Base-by-base conservation (phyloP, 495 filamentous ascomycete genomes). In the Aspergillus steynii region DNA sequence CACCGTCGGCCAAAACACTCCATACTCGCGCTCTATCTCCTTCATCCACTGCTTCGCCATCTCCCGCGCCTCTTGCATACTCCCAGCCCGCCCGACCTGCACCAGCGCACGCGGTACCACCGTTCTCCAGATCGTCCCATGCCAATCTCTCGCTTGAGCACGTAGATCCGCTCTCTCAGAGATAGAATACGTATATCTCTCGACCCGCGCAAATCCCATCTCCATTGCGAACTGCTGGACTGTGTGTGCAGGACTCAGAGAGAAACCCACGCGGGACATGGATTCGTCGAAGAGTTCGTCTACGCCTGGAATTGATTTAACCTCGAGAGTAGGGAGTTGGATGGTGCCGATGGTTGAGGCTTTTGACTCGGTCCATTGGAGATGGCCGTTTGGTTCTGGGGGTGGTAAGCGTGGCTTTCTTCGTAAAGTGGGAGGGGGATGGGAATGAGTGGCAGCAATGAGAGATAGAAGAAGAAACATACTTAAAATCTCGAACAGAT, bases 281-380 rank as follows among this genome's bases (percentile, higher is more conserved):
- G 0, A 20, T 20, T 20, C 20, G 20, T 20, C 20, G 20, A 20
- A 20, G 20, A 20, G 20, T 20, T 20, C 20, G 20, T 20, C 20
- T 20, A 20, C 20, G 20, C 20, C 20, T 20, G 20, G 20, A 20
- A 14, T n/a, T 63, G 65, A 31, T 66, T 56, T 14, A 55, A 32
- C 1, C 28, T 55, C 12, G 67, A 48, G 7, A 56, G 57, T 3
- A 65, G 59, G 10, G 32, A 42, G 34, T 66, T 53, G 12, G 66
- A 58, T 2, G 42, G 65, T 72, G 55, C 55, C 60, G 58, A 70
- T 64, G 0, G 53, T 58, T 7, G 61, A 60, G 14, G 49, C 50
- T 57, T 75, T 71, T 20, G 68, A 54, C 49, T 78, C 75, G 60
- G 68, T 69, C 75, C 75, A 78, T 62, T 76, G 75, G 37, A 78